phyloP scores from a whole-genome alignment of 129 eudicot genomes.

The Artemisia tridentata region DNA sequence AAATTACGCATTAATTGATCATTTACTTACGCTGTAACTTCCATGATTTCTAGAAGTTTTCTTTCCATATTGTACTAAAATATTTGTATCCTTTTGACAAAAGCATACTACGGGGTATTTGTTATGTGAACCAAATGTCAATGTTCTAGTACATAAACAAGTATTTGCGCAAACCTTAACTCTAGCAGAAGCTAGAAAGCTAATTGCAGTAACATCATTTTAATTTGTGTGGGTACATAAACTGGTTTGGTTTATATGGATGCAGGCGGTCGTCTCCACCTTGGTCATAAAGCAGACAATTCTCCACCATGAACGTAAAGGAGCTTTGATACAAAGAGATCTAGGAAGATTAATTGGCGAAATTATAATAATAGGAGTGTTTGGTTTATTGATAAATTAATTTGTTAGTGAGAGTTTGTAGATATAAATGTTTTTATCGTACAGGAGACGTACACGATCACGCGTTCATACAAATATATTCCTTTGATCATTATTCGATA shows the following conservation, averaged over 20 bases:
- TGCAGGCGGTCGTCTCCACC: slow-evolving; percentile 22
- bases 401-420: not conserved
- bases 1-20: too few relatives aligned
- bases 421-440: slow-evolving; percentile 16
- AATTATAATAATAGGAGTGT: not conserved
- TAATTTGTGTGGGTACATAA: not conserved
- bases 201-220: not conserved
- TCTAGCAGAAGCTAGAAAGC: not conserved
- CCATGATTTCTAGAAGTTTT: too few relatives aligned
- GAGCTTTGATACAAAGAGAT: not conserved
- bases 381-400: not conserved
- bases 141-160: too few relatives aligned
- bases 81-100: too few relatives aligned
- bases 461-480: slow-evolving; percentile 11
- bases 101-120: too few relatives aligned
- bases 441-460: slow-evolving; percentile 16
- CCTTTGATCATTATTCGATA: not conserved
- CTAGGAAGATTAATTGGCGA: slow-evolving; percentile 11
- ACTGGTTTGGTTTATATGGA: not conserved
- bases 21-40: too few relatives aligned
- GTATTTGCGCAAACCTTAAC: not conserved
- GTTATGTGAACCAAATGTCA: too few relatives aligned
- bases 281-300: slow-evolving; percentile 16
- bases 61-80: too few relatives aligned
- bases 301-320: not conserved